phyloP scores from a whole-genome alignment of 2,329 filamentous ascomycete genomes.

The Fusarium compactum region DNA sequence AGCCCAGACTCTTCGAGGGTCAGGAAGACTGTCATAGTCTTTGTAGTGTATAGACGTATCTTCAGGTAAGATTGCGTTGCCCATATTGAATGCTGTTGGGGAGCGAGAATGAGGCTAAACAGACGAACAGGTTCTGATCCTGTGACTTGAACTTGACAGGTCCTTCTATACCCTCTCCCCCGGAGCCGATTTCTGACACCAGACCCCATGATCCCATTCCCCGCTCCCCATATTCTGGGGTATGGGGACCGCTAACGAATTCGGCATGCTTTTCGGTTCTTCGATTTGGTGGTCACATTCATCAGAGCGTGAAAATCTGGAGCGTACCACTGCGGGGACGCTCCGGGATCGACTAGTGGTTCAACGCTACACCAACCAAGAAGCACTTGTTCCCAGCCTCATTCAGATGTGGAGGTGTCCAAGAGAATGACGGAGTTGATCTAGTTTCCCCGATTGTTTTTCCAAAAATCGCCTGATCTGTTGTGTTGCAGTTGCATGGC shows the following conservation, averaged over 20 bases:
- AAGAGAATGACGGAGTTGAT: neutral
- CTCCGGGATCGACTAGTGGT: neutral
- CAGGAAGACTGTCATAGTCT: neutral
- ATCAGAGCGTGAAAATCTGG: neutral
- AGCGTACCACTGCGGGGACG: neutral
- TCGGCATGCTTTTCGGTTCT: neutral
- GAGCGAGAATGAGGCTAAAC: accelerated
- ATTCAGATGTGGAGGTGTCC: neutral
- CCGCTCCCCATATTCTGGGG: too few relatives aligned
- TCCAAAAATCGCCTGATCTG: neutral
- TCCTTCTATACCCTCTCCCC: neutral
- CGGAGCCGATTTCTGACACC: neutral
- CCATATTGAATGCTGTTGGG: neutral
- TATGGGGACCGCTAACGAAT: neutral
- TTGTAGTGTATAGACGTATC: neutral
- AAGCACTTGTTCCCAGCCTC: neutral
- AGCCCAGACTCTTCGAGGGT: neutral
- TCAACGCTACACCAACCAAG: neutral
- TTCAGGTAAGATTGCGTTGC: neutral
- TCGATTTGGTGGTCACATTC: accelerated
- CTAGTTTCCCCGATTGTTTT: neutral
- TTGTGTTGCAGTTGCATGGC: neutral
- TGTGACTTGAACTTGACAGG: neutral
- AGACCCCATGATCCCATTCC: neutral
- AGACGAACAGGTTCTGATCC: neutral